phyloP scores from a whole-genome alignment of 2,329 filamentous ascomycete genomes.

The Aspergillus niger region DNA sequence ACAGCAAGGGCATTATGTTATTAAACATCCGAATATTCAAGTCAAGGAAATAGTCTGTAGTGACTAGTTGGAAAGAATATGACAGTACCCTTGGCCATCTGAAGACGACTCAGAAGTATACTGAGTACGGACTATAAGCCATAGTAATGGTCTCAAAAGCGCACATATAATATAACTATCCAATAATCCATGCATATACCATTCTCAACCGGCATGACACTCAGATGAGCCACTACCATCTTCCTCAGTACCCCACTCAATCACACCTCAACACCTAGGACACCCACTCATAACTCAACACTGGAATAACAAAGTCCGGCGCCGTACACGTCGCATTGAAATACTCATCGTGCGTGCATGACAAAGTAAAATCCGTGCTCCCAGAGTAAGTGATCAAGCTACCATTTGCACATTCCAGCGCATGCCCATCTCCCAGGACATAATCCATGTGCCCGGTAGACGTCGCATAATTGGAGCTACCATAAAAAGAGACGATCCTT shows the following conservation, averaged over 20 bases:
- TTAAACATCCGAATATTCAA: no score
- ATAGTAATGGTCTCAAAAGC: no score
- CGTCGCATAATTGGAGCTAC: constrained; percentile 22
- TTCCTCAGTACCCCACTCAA: background rate
- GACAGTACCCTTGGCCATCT: no score
- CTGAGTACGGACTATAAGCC: no score
- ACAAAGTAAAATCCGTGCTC: constrained; percentile 25
- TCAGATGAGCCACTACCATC: background rate
- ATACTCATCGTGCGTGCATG: constrained; percentile 27
- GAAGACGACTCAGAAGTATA: no score
- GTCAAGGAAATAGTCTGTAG: fast-evolving
- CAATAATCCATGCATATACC: no score
- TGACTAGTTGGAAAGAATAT: no score
- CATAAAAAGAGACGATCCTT: constrained; percentile 32
- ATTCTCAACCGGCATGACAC: no score
- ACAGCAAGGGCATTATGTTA: no score
- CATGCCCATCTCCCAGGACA: constrained; percentile 28
- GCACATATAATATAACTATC: background rate
- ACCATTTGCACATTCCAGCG: constrained; percentile 29
- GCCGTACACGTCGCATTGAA: constrained; percentile 35
- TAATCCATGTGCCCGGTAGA: constrained; percentile 29
- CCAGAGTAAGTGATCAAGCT: constrained; percentile 32
- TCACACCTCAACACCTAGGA: background rate
- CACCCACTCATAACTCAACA: constrained; percentile 30
- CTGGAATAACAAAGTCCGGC: constrained; percentile 27